These are phyloP conservation scores for Penicillium lagena DNA, from an alignment of 495 filamentous ascomycete species.

Conservation along the genomic window DNA sequence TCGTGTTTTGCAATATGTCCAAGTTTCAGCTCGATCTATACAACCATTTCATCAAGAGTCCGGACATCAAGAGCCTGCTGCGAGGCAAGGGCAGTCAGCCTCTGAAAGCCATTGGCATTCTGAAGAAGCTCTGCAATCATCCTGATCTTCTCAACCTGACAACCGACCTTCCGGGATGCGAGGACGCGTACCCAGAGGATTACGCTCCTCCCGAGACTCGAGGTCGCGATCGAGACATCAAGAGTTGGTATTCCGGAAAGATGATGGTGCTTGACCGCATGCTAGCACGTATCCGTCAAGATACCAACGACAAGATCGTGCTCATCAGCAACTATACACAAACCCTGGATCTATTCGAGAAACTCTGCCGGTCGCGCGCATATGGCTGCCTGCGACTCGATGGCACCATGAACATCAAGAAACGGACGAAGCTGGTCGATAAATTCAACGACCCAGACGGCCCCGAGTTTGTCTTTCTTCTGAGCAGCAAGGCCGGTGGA, in stretches of 20 bases:
- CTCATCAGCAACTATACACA: constrained; percentile 98
- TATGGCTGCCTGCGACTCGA: constrained; percentile 90
- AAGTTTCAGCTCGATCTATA: constrained; percentile 91
- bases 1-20: constrained; percentile 97
- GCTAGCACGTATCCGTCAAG: constrained; percentile 91
- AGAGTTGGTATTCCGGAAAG: constrained; percentile 95
- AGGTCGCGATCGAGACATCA: constrained; percentile 86
- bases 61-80: constrained; percentile 87
- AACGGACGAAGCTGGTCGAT: constrained; percentile 94
- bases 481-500: constrained; percentile 94
- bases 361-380: constrained; percentile 73
- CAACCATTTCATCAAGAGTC: constrained; percentile 93
- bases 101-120: constrained; percentile 88
- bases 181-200: constrained; percentile 77
- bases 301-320: constrained; percentile 99
- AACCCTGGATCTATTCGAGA: constrained; percentile 92
- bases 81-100: constrained; percentile 94
- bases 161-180: constrained; percentile 80
- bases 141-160: constrained; percentile 86
- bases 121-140: constrained; percentile 99
- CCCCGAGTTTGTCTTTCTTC: constrained; percentile 85
- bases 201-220: constrained; percentile 81
- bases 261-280: constrained; percentile 98
- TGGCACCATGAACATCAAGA: constrained; percentile 95
- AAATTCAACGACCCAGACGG: constrained; percentile 96